A percentile compares a stretch with the other conserved stretches of the same genome.
phyloP scores from a whole-genome alignment of 441 rosid genomes.

The Adansonia gregorii region DNA sequence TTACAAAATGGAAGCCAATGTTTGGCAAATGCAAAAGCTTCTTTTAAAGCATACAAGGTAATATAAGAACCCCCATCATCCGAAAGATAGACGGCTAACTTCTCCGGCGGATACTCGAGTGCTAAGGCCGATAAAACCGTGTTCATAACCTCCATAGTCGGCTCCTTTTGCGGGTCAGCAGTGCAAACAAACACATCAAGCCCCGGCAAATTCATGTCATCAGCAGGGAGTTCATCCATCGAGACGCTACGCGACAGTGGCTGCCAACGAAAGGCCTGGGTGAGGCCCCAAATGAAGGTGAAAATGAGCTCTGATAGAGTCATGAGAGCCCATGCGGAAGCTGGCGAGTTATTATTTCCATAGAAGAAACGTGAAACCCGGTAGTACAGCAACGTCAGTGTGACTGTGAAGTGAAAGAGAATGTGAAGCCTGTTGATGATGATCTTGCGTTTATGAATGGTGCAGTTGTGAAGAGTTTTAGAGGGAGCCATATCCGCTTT shows the following conservation, averaged over 20 bases:
- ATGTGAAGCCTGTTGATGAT: not conserved
- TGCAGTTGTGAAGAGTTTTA: not conserved
- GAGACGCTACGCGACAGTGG: slow-evolving; percentile 35
- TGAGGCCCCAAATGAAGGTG: slow-evolving; percentile 38
- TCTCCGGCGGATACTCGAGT: slow-evolving; percentile 8
- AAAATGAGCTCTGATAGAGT: slow-evolving; percentile 35
- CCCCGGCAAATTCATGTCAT: slow-evolving; percentile 22
- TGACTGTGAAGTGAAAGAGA: not conserved
- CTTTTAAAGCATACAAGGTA: slow-evolving; percentile 42
- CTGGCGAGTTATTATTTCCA: not conserved
- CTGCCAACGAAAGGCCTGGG: slow-evolving; percentile 36
- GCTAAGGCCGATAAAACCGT: slow-evolving; percentile 16
- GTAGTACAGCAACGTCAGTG: not conserved
- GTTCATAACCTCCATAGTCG: slow-evolving; percentile 6
- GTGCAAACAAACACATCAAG: slow-evolving; percentile 22
- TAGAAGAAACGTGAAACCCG: slow-evolving; percentile 24
- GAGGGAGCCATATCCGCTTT: not conserved
- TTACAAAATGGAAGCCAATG: slow-evolving; percentile 52
- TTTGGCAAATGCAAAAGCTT: slow-evolving; percentile 43
- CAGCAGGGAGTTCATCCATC: slow-evolving; percentile 38
- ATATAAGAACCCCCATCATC: slow-evolving; percentile 49
- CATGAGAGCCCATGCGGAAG: slow-evolving; percentile 31
- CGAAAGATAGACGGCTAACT: slow-evolving; percentile 10
- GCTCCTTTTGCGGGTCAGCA: slow-evolving; percentile 22
- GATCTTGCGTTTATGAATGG: not conserved